Percentiles rank a stretch among this genome's conserved stretches.
phyloP scores from a whole-genome alignment of 2,329 filamentous ascomycete species.

The Diaporthe vexans region DNA sequence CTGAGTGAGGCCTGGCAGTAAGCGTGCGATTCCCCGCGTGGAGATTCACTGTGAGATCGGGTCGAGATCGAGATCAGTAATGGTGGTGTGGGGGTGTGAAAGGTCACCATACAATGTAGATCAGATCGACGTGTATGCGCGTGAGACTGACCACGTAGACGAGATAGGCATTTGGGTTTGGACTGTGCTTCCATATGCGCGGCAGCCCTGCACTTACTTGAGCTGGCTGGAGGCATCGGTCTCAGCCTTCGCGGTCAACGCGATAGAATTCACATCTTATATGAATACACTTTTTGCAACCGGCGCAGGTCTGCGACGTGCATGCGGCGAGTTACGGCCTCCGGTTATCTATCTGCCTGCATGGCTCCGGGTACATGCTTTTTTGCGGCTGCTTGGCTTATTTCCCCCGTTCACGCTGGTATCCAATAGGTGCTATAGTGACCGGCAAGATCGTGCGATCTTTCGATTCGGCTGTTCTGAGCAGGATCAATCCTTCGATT shows the following conservation, averaged over 20 bases:
- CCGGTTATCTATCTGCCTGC: not conserved
- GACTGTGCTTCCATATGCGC: not conserved
- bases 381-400: not conserved
- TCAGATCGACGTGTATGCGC: not conserved
- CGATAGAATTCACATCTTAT: not conserved
- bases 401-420: not conserved
- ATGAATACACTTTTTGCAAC: not conserved
- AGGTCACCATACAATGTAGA: not conserved
- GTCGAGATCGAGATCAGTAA: constrained; percentile 8
- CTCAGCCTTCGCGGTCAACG: not conserved
- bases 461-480: not conserved
- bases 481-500: not conserved
- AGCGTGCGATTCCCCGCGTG: not conserved
- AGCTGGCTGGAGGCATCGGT: not conserved
- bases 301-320: not conserved
- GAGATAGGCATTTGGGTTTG: not conserved
- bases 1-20: not conserved
- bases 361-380: not conserved
- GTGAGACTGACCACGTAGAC: not conserved
- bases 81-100: not conserved
- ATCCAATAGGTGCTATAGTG: not conserved
- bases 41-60: not conserved
- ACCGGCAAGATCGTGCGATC: not conserved
- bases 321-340: not conserved
- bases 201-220: not conserved